Percentiles rank a stretch among this genome's conserved stretches.
phyloP scores from a whole-genome alignment of 176 grass and related monocot genomes.

The Oryza officinalis region DNA sequence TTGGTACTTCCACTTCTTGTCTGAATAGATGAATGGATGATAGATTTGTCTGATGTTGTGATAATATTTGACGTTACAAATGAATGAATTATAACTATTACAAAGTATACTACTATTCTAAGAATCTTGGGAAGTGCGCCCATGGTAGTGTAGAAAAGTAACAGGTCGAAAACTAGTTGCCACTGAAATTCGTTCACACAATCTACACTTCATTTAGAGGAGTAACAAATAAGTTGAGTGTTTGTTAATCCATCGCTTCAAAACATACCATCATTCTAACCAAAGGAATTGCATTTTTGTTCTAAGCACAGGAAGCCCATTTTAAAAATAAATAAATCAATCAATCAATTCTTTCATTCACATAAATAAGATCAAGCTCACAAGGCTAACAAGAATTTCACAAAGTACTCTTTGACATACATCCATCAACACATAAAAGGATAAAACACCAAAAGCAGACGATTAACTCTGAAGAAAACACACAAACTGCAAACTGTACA shows the following conservation, averaged over 20 bases:
- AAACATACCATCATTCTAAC: background rate
- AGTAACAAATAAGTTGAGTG: background rate
- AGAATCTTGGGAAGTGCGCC: too few relatives aligned
- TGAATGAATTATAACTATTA: too few relatives aligned
- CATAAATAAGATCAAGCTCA: slow-evolving; percentile 25
- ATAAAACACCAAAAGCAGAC: slow-evolving; percentile 29
- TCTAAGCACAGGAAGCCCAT: background rate
- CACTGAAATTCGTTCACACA: too few relatives aligned
- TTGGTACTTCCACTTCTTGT: background rate
- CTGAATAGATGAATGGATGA: too few relatives aligned
- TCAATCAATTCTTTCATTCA: slow-evolving; percentile 15
- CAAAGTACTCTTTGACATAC: background rate
- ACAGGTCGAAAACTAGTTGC: too few relatives aligned
- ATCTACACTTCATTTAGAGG: background rate
- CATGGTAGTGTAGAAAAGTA: too few relatives aligned
- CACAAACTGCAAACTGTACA: slow-evolving; percentile 53
- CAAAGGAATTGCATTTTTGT: background rate
- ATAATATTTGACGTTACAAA: too few relatives aligned
- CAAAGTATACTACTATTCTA: too few relatives aligned
- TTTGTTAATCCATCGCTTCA: background rate
- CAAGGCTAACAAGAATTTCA: slow-evolving; percentile 20
- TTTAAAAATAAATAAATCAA: slow-evolving; percentile 5
- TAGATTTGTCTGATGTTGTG: too few relatives aligned
- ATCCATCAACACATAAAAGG: background rate
- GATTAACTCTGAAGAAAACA: background rate